phyloP scores from a whole-genome alignment of 805 yeast genomes.

The Saccharomycopsis fermentans region DNA sequence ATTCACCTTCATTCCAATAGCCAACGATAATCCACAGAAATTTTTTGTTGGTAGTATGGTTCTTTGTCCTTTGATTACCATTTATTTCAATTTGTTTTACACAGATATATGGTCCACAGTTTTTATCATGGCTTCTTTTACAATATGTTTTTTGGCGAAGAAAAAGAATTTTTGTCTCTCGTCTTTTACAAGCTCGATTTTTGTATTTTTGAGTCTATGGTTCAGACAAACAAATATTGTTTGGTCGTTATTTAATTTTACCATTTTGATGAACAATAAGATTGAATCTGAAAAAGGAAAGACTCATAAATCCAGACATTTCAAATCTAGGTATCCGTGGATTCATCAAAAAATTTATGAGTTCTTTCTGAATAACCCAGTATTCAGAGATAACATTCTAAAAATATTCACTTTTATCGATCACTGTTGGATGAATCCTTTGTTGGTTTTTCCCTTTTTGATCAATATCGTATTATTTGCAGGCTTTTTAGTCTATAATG shows the following conservation, averaged over 20 bases:
- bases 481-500: slow-evolving; percentile 52
- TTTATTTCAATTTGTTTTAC: slow-evolving; percentile 72
- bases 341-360: neutral
- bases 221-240: slow-evolving; percentile 88
- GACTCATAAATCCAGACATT: neutral
- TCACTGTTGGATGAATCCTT: slow-evolving; percentile 9
- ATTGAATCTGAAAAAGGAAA: neutral
- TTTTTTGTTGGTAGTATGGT: slow-evolving; percentile 35
- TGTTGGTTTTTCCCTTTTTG: slow-evolving; percentile 36
- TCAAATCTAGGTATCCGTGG: neutral
- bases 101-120: slow-evolving; percentile 92
- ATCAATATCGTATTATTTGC: slow-evolving; percentile 44
- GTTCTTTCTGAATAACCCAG: neutral
- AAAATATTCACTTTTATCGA: slow-evolving; percentile 15
- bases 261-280: slow-evolving; percentile 41
- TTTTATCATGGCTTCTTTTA: slow-evolving; percentile 46
- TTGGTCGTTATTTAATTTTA: slow-evolving; percentile 63
- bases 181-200: slow-evolving; percentile 35
- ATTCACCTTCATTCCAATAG: slow-evolving; percentile 32
- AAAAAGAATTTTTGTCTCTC: slow-evolving; percentile 20
- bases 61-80: slow-evolving; percentile 59
- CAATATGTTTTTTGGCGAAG: slow-evolving; percentile 31
- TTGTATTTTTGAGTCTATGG: slow-evolving; percentile 54
- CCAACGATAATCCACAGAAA: slow-evolving; percentile 31
- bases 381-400: neutral